A percentile compares a stretch with the other conserved stretches of the same genome.
phyloP scores from a whole-genome alignment of 345 rosid genomes.

The Hypericum androsaemum region DNA sequence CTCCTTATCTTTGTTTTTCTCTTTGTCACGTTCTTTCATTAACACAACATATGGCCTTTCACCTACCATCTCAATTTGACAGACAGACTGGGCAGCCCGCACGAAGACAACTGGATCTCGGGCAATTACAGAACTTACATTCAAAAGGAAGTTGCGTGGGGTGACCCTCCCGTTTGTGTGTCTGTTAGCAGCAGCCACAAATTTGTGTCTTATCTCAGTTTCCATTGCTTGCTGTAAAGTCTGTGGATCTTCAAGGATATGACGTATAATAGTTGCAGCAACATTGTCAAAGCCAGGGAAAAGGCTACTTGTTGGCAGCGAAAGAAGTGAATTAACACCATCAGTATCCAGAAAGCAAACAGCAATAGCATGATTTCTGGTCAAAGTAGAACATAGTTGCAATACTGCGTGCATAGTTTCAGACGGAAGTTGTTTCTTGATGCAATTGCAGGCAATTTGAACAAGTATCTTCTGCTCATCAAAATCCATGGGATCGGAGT shows the following conservation, averaged over 20 bases:
- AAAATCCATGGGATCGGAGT: slow-evolving; percentile 39
- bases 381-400: slow-evolving; percentile 80
- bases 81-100: slow-evolving; percentile 68
- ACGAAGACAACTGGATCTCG: slow-evolving; percentile 80
- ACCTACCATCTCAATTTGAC: slow-evolving; percentile 94
- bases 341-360: slow-evolving; percentile 79
- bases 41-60: slow-evolving; percentile 80
- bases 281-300: slow-evolving; percentile 87
- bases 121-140: slow-evolving; percentile 62
- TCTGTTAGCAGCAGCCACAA: slow-evolving; percentile 69
- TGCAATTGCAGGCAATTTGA: slow-evolving; percentile 81
- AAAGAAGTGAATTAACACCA: slow-evolving; percentile 67
- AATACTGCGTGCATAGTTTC: slow-evolving; percentile 90
- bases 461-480: slow-evolving; percentile 67
- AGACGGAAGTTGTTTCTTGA: slow-evolving; percentile 65
- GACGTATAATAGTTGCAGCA: slow-evolving; percentile 79
- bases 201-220: slow-evolving; percentile 80
- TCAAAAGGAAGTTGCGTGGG: slow-evolving; percentile 64
- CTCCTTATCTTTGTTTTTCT: slow-evolving; percentile 61
- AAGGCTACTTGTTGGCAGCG: slow-evolving; percentile 76
- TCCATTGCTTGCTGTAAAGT: slow-evolving; percentile 98
- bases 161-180: slow-evolving; percentile 74
- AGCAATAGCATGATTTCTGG: slow-evolving; percentile 69
- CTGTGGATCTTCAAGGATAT: slow-evolving; percentile 90
- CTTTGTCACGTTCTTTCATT: slow-evolving; percentile 83